phyloP scores from a whole-genome alignment of 441 rosid species.

The Populus tomentosa region DNA sequence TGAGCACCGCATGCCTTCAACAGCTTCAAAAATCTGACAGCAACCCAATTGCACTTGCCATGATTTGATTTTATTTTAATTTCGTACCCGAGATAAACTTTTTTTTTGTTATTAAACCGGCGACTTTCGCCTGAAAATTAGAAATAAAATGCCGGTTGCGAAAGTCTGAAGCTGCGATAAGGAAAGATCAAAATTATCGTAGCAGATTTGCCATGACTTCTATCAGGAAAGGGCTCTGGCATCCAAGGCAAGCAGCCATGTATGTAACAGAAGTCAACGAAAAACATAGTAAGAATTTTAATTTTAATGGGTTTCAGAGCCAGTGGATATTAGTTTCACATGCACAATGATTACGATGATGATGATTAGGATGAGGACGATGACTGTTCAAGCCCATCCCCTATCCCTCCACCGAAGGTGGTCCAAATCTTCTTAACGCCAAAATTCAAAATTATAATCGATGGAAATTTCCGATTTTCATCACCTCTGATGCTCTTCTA shows the following conservation, averaged over 20 bases:
- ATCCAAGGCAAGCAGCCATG: too few relatives aligned
- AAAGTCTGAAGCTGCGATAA: neutral
- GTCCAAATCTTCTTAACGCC: conserved; percentile 19
- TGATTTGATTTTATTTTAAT: neutral
- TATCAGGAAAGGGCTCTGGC: neutral
- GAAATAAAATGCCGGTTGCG: neutral
- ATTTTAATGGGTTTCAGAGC: neutral
- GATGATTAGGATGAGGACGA: conserved; percentile 1
- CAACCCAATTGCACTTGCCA: too few relatives aligned
- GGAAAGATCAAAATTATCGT: neutral
- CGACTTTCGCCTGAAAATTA: too few relatives aligned
- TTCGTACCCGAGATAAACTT: too few relatives aligned
- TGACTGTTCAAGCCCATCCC: conserved; percentile 1
- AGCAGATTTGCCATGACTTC: neutral
- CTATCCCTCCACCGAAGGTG: conserved; percentile 12
- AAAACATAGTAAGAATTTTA: neutral
- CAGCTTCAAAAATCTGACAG: neutral
- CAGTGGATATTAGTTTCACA: conserved; percentile 1
- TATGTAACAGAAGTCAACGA: too few relatives aligned
- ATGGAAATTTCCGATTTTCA: too few relatives aligned
- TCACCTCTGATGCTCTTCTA: too few relatives aligned
- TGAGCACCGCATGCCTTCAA: neutral
- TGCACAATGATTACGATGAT: neutral
- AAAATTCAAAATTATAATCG: too few relatives aligned
- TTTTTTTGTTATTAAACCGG: too few relatives aligned